A percentile compares a stretch with the other conserved stretches of the same genome.
Evolutionary conservation across 148 eudicot genomes (phyloP).

Genomic region (Cornus suecica): DNA sequence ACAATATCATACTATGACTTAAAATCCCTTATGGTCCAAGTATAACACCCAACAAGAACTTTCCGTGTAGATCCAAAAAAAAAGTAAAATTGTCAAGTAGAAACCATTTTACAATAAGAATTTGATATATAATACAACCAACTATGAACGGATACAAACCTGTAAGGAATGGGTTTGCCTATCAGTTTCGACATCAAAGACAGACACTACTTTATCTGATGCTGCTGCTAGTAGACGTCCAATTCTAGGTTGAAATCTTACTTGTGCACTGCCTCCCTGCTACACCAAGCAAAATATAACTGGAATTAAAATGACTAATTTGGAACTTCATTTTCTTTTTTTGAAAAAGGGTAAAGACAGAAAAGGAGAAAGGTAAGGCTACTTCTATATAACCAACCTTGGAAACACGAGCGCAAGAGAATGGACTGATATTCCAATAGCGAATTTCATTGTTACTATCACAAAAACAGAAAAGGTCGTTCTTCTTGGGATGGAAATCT

Average conservation of each 20-base stretch:
- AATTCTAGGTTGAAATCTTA: conserved; percentile 81
- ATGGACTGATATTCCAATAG: conserved; percentile 72
- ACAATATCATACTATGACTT: too few species aligned
- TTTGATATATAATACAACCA: too few species aligned
- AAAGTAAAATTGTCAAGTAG: too few species aligned
- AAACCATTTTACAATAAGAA: too few species aligned
- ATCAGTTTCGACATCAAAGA: conserved; percentile 83
- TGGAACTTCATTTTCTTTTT: background rate
- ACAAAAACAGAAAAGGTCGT: conserved; percentile 83
- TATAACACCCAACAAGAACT: too few species aligned
- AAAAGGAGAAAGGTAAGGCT: background rate
- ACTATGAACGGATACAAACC: conserved; percentile 39
- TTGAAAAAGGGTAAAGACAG: background rate
- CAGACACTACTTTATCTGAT: conserved; percentile 75
- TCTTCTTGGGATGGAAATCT: conserved; percentile 95
- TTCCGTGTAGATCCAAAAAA: too few species aligned
- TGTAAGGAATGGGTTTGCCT: conserved; percentile 63
- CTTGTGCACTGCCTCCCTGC: conserved; percentile 89
- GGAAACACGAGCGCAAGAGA: conserved; percentile 59
- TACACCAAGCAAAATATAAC: conserved; percentile 22
- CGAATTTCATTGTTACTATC: conserved; percentile 82
- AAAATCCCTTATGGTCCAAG: too few species aligned
- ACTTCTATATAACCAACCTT: conserved; percentile 46
- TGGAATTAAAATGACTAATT: background rate
- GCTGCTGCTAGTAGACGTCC: conserved; percentile 92